A percentile compares a stretch with the other conserved stretches of the same genome.
These are phyloP conservation scores for Rhodosporidiobolus sp. DNA, from an alignment of 768 basidiomycete species.

Conservation along the genomic window DNA sequence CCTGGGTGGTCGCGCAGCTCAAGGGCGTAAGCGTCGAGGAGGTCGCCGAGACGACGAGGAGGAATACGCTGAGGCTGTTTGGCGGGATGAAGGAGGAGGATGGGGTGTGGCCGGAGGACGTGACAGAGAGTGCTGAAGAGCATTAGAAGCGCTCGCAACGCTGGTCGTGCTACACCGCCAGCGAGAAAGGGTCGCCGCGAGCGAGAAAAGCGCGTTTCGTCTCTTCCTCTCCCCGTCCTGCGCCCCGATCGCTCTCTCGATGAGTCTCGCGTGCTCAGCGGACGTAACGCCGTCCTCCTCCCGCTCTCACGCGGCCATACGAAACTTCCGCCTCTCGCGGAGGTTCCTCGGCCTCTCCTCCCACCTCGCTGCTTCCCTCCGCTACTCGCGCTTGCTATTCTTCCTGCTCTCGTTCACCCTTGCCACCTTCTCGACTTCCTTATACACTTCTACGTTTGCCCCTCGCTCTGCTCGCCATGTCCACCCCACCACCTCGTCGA, in stretches of 20 bases:
- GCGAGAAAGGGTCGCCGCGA: no score
- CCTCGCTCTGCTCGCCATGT: neutral
- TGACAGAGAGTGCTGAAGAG: no score
- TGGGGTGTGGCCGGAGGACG: constrained; percentile 14
- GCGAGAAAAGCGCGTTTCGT: no score
- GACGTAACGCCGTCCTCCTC: no score
- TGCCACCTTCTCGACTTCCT: neutral
- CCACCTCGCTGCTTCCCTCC: no score
- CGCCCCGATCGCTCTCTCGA: neutral
- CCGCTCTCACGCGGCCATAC: no score
- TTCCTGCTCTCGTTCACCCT: neutral
- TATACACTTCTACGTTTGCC: neutral
- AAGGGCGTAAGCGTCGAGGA: constrained; percentile 57
- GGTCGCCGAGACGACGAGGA: constrained; percentile 60
- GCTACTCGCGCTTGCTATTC: no score
- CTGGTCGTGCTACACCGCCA: no score
- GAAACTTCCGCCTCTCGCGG: no score
- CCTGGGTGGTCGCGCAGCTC: constrained; percentile 62
- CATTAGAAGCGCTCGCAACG: neutral
- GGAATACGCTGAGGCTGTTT: constrained; percentile 55
- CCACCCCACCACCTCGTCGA: constrained; percentile 3
- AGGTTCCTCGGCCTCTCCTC: neutral
- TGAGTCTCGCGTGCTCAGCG: no score
- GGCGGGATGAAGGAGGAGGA: constrained; percentile 11
- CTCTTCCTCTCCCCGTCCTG: no score